Base-by-base conservation (phyloP, 768 basidiomycete species). In the Pisolithus sp. region DNA sequence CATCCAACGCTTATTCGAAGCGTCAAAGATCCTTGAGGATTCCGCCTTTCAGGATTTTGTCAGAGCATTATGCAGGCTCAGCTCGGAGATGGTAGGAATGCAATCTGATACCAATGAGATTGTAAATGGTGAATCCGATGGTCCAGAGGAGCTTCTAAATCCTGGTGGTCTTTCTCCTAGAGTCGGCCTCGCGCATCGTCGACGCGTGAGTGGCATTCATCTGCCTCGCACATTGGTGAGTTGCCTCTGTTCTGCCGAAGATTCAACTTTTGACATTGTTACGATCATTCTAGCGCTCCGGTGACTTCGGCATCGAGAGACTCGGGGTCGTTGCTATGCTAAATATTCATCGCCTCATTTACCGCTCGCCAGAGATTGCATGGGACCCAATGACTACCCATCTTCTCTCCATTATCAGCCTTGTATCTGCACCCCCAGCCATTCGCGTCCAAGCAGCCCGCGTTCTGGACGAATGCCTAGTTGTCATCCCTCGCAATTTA, bases 21-120 rank as follows among this genome's bases (percentile, higher is more conserved):
- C 86, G 0, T 86, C 90, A 8, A 88, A 86, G 65, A 84, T 84
- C 56, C 62, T 97, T 55, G 89, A 93, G 52, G 92, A 96, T 61
- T 59, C 64, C 0, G 88, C 93, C 3, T 97, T 94, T 70, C 76
- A 75, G 44, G 77, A 83, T 56, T 98, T 98, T 55, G 71, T 83
- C 30, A 66, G 64, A 8, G 89, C 94, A 2, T 67, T 97, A 47
- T 94, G 92, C 65, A 84, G 80, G 60, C 71, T 98, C 23, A 95
- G 92, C 62, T 76, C 81, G 9, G 93, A 93, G 68, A 97, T 98
- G 93, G 82, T 97, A 18, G 86, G 86, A 36, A 86, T 96, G 83
- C 86, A 91, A 67, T 80, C 79, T 3, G 77, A 75, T 45, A 58
- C 50, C 23, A 54, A 45, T 20, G 59, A 49, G 21, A 18, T 43